These are phyloP conservation scores for Pichia sp. DNA, from an alignment of 1,139 yeast species.

Conservation along the genomic window DNA sequence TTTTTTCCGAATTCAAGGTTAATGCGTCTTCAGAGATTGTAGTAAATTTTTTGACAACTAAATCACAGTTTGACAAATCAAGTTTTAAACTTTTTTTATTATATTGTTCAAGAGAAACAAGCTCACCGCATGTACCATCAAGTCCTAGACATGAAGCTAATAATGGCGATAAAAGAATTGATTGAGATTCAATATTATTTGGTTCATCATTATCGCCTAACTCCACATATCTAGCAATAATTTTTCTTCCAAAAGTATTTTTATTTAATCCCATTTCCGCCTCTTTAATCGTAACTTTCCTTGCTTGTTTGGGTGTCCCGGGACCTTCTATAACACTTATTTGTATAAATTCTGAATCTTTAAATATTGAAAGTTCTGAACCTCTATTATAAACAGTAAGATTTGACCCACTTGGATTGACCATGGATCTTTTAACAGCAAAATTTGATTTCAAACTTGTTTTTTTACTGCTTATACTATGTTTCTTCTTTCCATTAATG, in stretches of 20 bases:
- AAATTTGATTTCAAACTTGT: conserved; percentile 8
- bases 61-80: conserved; percentile 7
- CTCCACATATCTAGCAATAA: conserved; percentile 42
- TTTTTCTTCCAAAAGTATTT: conserved; percentile 9
- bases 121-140: conserved; percentile 46
- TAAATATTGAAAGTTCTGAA: conserved; percentile 23
- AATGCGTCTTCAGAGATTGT: conserved; percentile 27
- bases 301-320: conserved; percentile 24
- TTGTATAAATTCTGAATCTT: conserved; percentile 43
- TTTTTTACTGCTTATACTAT: conserved; percentile 32
- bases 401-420: conserved; percentile 24
- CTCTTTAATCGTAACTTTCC: conserved; percentile 8
- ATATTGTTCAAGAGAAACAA: conserved; percentile 45
- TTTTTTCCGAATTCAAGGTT: background rate
- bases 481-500: conserved; percentile 25
- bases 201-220: background rate
- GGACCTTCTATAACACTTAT: conserved; percentile 59
- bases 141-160: conserved; percentile 56
- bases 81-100: conserved; percentile 8
- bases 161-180: conserved; percentile 20
- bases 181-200: background rate
- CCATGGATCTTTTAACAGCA: conserved; percentile 24
- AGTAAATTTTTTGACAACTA: conserved; percentile 47
- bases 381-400: conserved; percentile 6
- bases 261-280: conserved; percentile 9